Evolutionary conservation across 2,329 filamentous ascomycete genomes (phyloP), one percentile per base, ranked within the genome.

Genomic region (Hypoxylon sp.): DNA sequence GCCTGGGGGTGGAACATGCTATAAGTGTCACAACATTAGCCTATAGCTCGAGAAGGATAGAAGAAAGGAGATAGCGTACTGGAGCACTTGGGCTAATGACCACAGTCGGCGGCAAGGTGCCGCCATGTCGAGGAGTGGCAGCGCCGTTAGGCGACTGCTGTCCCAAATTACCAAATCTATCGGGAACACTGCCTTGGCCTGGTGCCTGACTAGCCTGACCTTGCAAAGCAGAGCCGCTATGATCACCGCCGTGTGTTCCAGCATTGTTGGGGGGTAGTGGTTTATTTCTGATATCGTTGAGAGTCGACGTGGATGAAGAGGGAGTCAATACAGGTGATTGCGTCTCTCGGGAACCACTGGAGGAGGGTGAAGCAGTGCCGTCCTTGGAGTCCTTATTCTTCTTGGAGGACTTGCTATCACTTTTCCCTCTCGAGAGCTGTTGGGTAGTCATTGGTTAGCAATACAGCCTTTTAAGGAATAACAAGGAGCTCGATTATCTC

Each of bases 21-120:
- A 70, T 56, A 64, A 58, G 54, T 37, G 37, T 15, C n/a, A 65
- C 26, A 20, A 56, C 6, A 59, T 62, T 52, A 68, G 64, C 43
- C 53, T 50, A 54, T 17, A 60, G 67, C 26, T 59, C 39, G 51
- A 59, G 55, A 44, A 43, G 59, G 37, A 24, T 30, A 49, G 50
- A 20, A 41, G n/a, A 56, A 26, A 39, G 19, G 54, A 57, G 39
- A 41, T 34, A 62, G 81, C 91, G 84, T 85, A 95, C 92, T 71
- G 94, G 93, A 78, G 92, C 91, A 75, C 94, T 98, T 56, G 94
- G 94, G 79, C 93, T 97, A 78, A 98, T 95, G 70, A 97, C 88
- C 63, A 98, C 94, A 73, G 92, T 96, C 20, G 94, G 94, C 46
- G 92, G 90, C 62, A 93, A 83, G 63, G 84, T 50, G 22, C 58